A percentile compares a stretch with the other conserved stretches of the same genome.
Conservation (phyloP, 179 eudicot species). For the Dionaea muscipula region DNA sequence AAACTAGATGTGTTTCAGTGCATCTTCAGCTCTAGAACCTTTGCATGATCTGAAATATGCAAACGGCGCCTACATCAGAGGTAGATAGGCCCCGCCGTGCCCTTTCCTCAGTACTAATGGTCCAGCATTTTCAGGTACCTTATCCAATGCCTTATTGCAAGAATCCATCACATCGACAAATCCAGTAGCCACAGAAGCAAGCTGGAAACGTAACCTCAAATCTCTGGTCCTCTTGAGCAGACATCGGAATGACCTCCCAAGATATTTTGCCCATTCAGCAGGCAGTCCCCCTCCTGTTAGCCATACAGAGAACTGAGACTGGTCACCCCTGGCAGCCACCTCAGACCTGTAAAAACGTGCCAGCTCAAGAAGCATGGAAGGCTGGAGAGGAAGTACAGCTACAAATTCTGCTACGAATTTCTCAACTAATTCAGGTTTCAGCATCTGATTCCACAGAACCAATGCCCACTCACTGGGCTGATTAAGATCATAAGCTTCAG, state of each 20-base stretch:
- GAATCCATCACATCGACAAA: constrained; percentile 54
- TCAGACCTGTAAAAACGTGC: constrained; percentile 79
- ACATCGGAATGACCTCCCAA: constrained; percentile 84
- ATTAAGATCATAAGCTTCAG: constrained; percentile 90
- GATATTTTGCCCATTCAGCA: constrained; percentile 83
- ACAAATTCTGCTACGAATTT: constrained; percentile 88
- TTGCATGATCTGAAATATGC: too few relatives aligned
- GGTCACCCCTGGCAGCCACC: constrained; percentile 86
- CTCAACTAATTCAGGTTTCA: constrained; percentile 78
- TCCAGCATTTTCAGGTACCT: constrained; percentile 84
- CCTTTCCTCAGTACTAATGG: constrained; percentile 92
- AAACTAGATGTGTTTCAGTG: too few relatives aligned
- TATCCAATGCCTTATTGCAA: constrained; percentile 61
- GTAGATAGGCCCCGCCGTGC: constrained; percentile 96
- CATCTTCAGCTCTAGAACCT: too few relatives aligned
- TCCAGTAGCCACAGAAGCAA: constrained; percentile 71
- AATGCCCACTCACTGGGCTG: constrained; percentile 97
- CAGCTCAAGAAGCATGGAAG: constrained; percentile 72
- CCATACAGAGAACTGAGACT: constrained; percentile 87
- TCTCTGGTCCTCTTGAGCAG: constrained; percentile 80
- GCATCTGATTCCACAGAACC: constrained; percentile 94
- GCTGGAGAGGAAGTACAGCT: constrained; percentile 80
- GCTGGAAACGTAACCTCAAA: constrained; percentile 56
- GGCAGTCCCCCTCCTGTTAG: constrained; percentile 81
- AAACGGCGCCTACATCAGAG: constrained; percentile 21